A percentile compares a stretch with the other conserved stretches of the same genome.
Evolutionary conservation across 192 early-diverging fungal genomes (phyloP).

Genomic region (Umbelopsis isabellina): DNA sequence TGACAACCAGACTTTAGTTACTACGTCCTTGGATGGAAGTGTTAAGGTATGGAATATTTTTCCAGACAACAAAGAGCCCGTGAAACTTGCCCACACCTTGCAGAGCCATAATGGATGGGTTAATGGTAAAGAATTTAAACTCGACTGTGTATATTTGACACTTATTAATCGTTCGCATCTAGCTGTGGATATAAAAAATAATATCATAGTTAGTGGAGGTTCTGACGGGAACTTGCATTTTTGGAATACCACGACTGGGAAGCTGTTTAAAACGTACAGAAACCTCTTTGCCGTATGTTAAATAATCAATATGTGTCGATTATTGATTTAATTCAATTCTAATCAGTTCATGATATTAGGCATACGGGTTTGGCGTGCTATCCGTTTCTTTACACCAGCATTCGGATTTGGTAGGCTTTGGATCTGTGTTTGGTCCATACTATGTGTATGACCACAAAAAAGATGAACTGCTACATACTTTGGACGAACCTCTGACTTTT

Average conservation of each 20-base stretch:
- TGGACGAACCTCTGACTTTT: conserved; percentile 12
- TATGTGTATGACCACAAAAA: neutral
- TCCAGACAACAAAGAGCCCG: neutral
- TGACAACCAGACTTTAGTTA: neutral
- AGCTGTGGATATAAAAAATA: neutral
- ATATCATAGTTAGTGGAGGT: conserved; percentile 6
- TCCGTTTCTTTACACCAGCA: neutral
- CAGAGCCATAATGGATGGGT: neutral
- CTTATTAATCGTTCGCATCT: neutral
- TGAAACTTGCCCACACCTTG: conserved; percentile 5
- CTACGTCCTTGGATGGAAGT: neutral
- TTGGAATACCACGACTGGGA: conserved; percentile 1
- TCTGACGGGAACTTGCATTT: neutral
- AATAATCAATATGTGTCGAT: neutral
- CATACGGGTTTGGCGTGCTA: neutral
- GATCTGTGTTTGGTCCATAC: conserved; percentile 9
- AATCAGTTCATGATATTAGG: neutral
- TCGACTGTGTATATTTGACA: neutral
- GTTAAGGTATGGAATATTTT: conserved; percentile 2
- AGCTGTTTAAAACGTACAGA: neutral
- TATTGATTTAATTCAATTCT: neutral
- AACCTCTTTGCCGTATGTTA: neutral
- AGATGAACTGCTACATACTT: neutral
- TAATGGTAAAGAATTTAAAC: neutral
- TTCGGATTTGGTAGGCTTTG: neutral